phyloP scores from a whole-genome alignment of 2,329 filamentous ascomycete species.

The Arthroderma sp. region DNA sequence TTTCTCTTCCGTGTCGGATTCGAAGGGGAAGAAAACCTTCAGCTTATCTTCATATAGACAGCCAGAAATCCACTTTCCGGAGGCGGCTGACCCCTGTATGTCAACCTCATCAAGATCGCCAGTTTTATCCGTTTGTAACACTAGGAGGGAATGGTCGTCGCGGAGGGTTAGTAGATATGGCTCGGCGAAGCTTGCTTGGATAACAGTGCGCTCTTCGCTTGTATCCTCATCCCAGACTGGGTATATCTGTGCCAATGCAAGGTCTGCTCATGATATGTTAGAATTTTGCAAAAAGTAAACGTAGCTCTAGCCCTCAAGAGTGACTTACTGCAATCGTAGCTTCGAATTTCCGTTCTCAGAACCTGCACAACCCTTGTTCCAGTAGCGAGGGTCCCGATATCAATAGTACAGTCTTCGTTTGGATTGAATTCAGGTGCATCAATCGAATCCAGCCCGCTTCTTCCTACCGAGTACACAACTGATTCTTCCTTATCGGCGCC shows the following conservation, averaged over 20 bases:
- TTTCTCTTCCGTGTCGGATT: constrained; percentile 11
- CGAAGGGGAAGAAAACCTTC: constrained; percentile 41
- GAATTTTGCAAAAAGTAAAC: constrained; percentile 1
- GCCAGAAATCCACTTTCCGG: constrained; percentile 67
- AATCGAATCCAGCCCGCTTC: constrained; percentile 60
- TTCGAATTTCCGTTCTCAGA: constrained; percentile 72
- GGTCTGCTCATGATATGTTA: constrained; percentile 42
- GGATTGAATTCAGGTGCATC: constrained; percentile 83
- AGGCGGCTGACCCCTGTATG: constrained; percentile 45
- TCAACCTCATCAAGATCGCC: constrained; percentile 78
- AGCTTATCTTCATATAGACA: constrained; percentile 64
- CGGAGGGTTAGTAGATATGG: constrained; percentile 73
- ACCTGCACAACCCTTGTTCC: constrained; percentile 78
- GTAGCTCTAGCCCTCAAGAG: background rate
- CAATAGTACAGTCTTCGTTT: constrained; percentile 73
- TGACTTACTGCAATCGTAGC: constrained; percentile 72
- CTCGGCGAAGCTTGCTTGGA: constrained; percentile 73
- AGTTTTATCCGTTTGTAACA: constrained; percentile 67
- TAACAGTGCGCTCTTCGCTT: constrained; percentile 62
- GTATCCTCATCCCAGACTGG: constrained; percentile 87
- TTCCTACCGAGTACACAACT: constrained; percentile 64
- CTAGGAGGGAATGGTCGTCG: constrained; percentile 67
- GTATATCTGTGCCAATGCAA: constrained; percentile 80
- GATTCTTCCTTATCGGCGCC: constrained; percentile 61
- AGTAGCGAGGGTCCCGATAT: constrained; percentile 71